These are phyloP conservation scores for Apium graveolens DNA, from an alignment of 129 eudicot genomes.

Conservation along the genomic window DNA sequence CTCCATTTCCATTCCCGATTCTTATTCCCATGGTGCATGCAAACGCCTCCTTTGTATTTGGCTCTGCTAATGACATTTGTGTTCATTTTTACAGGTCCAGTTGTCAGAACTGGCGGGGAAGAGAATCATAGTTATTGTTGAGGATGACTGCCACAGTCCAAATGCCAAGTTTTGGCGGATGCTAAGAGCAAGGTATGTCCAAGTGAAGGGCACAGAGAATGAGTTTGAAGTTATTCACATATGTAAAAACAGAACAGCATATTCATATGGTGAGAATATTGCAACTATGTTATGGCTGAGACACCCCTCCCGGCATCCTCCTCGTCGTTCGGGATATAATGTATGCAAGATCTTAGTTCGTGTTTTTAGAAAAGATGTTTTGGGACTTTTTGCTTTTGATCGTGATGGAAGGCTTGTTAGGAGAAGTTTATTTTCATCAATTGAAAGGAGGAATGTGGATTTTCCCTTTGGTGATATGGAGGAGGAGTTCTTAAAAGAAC, in stretches of 20 bases:
- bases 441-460: not conserved
- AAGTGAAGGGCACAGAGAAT: not conserved
- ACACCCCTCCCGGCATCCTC: not conserved
- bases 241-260: not conserved
- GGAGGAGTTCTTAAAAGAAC: not conserved
- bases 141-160: not conserved
- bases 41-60: no score
- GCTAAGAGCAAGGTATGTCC: not conserved
- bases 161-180: not conserved
- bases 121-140: not conserved
- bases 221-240: not conserved
- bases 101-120: not conserved
- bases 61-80: not conserved
- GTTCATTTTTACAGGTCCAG: not conserved
- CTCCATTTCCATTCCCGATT: no score
- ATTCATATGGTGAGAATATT: not conserved
- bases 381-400: not conserved
- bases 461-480: not conserved
- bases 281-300: not conserved
- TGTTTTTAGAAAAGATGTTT: no score
- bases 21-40: no score
- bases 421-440: not conserved
- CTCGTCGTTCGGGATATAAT: no score
- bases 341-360: no score
- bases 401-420: not conserved